Percentiles rank a stretch among this genome's conserved stretches.
phyloP scores from a whole-genome alignment of 2,329 filamentous ascomycete genomes.

The Diaporthe sp. region DNA sequence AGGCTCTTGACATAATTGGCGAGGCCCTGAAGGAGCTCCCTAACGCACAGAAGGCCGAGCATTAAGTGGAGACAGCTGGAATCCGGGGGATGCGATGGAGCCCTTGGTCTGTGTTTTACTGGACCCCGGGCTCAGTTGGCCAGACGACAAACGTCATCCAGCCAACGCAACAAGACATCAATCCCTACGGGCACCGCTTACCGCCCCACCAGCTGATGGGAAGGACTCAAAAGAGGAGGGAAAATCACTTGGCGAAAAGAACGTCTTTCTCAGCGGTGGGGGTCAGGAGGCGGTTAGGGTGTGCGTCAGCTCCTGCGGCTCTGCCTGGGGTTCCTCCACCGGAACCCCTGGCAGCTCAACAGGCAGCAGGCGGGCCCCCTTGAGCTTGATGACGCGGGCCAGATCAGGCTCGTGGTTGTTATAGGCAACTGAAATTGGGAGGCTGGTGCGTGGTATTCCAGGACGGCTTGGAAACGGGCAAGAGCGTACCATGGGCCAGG shows the following conservation, averaged over 20 bases:
- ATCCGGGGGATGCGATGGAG: constrained; percentile 19
- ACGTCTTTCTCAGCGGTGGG: constrained; percentile 35
- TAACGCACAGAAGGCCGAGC: constrained; percentile 60
- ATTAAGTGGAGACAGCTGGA: constrained; percentile 38
- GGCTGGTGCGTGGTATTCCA: constrained; percentile 15
- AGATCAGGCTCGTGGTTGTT: not conserved
- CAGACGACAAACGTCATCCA: not conserved
- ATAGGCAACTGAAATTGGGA: constrained; percentile 1
- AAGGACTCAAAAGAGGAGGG: constrained; percentile 36
- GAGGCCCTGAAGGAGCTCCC: constrained; percentile 87
- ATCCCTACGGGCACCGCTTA: constrained; percentile 32
- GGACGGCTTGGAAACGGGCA: constrained; percentile 10
- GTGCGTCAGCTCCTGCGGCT: constrained; percentile 27
- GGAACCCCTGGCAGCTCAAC: constrained; percentile 3
- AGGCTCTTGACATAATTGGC: constrained; percentile 81
- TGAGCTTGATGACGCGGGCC: constrained; percentile 22
- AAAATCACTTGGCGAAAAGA: constrained; percentile 24
- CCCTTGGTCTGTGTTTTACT: constrained; percentile 21
- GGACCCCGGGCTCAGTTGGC: constrained; percentile 13
- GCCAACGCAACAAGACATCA: constrained; percentile 15
- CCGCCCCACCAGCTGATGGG: constrained; percentile 35
- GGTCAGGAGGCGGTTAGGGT: constrained; percentile 29
- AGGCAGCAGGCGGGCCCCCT: constrained; percentile 23
- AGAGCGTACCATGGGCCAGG: not conserved
- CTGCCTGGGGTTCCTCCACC: constrained; percentile 4